These are phyloP conservation scores for Paramecium pentaurelia DNA, from an alignment of 73 alveolate species.

Conservation along the genomic window DNA sequence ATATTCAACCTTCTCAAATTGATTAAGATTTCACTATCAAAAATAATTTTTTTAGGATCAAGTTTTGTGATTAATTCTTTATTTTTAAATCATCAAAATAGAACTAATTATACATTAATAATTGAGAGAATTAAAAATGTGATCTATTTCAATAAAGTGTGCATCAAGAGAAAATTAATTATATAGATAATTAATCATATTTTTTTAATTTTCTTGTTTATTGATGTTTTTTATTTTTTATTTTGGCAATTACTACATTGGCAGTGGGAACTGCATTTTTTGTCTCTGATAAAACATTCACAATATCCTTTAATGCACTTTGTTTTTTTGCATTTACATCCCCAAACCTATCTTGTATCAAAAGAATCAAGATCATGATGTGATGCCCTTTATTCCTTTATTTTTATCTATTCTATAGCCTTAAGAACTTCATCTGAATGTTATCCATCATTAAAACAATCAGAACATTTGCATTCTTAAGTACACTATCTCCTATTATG, in stretches of 20 bases:
- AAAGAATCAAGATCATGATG: conserved; percentile 10
- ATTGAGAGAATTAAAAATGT: not conserved
- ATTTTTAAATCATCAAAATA: not conserved
- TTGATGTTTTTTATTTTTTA: not conserved
- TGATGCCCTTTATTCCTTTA: conserved; percentile 23
- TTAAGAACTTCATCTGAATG: not conserved
- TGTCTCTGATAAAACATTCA: conserved; percentile 16
- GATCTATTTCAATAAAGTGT: not conserved
- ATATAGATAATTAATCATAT: not conserved
- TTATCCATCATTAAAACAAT: conserved; percentile 13
- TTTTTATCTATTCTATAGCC: conserved; percentile 9
- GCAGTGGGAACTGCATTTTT: not conserved
- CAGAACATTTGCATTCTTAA: not conserved
- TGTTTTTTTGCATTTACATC: conserved; percentile 34
- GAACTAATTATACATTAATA: not conserved
- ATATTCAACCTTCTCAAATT: not conserved
- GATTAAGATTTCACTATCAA: not conserved
- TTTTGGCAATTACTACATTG: not conserved
- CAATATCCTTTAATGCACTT: conserved; percentile 27
- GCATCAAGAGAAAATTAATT: not conserved
- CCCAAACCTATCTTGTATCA: conserved; percentile 19
- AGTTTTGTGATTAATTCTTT: not conserved
- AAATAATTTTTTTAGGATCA: not conserved
- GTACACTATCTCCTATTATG: not conserved
- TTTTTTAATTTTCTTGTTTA: not conserved